A percentile compares a stretch with the other conserved stretches of the same genome.
These are phyloP conservation scores for Ulvella scutata DNA, from an alignment of 139 green algal genomes.

Conservation along the genomic window DNA sequence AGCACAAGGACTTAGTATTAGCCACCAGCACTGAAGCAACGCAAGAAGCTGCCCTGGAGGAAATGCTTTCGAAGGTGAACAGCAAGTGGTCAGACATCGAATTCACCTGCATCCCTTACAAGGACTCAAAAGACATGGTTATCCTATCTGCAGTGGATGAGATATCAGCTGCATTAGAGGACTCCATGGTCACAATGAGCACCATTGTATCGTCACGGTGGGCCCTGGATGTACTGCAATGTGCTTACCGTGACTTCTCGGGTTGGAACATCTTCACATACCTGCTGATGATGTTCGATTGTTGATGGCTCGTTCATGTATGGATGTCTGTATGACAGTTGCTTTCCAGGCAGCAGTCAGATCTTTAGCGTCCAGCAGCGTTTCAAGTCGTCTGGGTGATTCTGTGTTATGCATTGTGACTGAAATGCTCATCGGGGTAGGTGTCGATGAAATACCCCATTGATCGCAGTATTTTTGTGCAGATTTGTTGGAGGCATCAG, in stretches of 20 bases:
- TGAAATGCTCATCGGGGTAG: too few relatives aligned
- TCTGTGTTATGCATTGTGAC: too few relatives aligned
- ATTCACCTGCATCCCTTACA: conserved; percentile 57
- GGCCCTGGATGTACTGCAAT: neutral
- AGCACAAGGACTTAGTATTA: conserved; percentile 35
- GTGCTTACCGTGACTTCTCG: too few relatives aligned
- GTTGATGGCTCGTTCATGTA: too few relatives aligned
- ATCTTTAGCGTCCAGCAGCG: too few relatives aligned
- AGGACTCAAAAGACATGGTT: conserved; percentile 72
- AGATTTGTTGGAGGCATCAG: conserved; percentile 59
- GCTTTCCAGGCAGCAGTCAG: too few relatives aligned
- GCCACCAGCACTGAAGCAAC: conserved; percentile 53
- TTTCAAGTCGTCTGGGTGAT: too few relatives aligned
- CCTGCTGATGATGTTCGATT: too few relatives aligned
- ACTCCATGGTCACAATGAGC: conserved; percentile 71
- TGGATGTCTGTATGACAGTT: too few relatives aligned
- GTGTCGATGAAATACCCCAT: too few relatives aligned
- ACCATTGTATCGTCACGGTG: conserved; percentile 55
- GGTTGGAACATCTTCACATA: too few relatives aligned
- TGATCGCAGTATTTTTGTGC: too few relatives aligned
- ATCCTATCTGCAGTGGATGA: conserved; percentile 66
- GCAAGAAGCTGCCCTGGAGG: conserved; percentile 58
- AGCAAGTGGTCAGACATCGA: conserved; percentile 59
- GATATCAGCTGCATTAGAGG: conserved; percentile 59
- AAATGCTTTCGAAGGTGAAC: conserved; percentile 51